Percentiles rank a stretch among this genome's conserved stretches.
These are phyloP conservation scores for Microthlaspi erraticum DNA, from an alignment of 345 rosid genomes.

Conservation along the genomic window DNA sequence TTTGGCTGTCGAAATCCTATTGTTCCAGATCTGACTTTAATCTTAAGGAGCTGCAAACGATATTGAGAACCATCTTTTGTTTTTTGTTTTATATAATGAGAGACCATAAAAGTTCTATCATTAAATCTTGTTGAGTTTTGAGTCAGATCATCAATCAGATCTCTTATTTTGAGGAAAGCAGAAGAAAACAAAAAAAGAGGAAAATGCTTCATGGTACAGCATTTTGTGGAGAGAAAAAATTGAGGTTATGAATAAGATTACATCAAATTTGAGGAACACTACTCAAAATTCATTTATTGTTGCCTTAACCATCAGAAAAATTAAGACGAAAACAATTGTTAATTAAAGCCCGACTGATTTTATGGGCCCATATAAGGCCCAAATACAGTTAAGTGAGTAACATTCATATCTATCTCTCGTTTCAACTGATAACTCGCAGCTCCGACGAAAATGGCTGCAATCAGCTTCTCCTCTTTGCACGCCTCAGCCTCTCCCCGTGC, in stretches of 20 bases:
- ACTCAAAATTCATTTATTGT: no score
- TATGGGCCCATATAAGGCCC: slow-evolving; percentile 33
- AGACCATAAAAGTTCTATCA: not conserved
- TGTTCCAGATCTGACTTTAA: no score
- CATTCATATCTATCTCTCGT: not conserved
- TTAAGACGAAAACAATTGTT: no score
- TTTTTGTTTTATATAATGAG: not conserved
- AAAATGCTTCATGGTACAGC: no score
- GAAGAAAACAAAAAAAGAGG: no score
- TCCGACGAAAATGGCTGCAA: slow-evolving; percentile 55
- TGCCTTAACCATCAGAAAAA: no score
- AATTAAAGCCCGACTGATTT: no score
- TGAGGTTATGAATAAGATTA: no score
- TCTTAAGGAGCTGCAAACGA: not conserved
- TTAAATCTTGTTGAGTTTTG: not conserved
- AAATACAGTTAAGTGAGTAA: not conserved
- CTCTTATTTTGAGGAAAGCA: no score
- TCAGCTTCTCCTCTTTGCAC: slow-evolving; percentile 48
- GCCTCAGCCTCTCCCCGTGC: slow-evolving; percentile 48
- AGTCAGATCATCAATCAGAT: no score
- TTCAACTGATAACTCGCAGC: slow-evolving; percentile 18
- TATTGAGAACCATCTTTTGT: not conserved
- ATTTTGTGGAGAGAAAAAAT: no score
- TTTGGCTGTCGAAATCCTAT: slow-evolving; percentile 19
- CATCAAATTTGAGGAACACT: no score